Evolutionary conservation across 1,284 basidiomycete genomes (phyloP), one percentile per base, ranked within the genome.

Genomic region (Ceratobasidium sp.): DNA sequence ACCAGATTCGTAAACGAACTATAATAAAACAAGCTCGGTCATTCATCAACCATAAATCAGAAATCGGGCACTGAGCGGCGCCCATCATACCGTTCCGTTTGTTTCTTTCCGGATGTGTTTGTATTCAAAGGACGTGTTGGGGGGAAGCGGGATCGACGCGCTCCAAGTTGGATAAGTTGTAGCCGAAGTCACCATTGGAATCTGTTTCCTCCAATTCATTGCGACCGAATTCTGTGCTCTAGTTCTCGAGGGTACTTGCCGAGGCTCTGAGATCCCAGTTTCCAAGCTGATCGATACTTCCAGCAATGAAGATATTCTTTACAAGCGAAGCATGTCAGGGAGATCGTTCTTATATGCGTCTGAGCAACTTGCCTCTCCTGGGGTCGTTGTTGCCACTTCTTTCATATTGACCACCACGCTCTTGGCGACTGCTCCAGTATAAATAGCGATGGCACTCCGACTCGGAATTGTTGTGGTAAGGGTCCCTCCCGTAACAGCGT

Each of bases 361-460:
- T 6, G 23, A 21, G 5, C n/a, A n/a, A n/a, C 34, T 58, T 21
- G 32, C 55, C 32, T 58, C 55, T 58, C 55, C 55, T n/a, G 32
- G 1, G 12, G 18, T 8, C 12, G 55, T 58, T 12, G 34, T 58
- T 6, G 55, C 55, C 10, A 39, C 18, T 16, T 58, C 55, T 4
- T 58, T 36, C 9, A 58, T 39, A 18, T 21, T 58, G 55, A 58
- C 23, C 0, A 34, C 23, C 32, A 39, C 55, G 23, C 34, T 58
- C 21, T 41, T 48, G 46, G 48, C 75, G 72, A 48, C 18, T 53
- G 84, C 81, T 0, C 86, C 85, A 1, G 83, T 85, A 76, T 89
- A 87, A 36, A 90, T 83, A 0, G 88, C 89, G 65, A 90, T 77
- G 0, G 89, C 87, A 73, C 82, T 84, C 2, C 87, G 83, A 0